These are phyloP conservation scores for Xylaria nigripes DNA, from an alignment of 495 filamentous ascomycete genomes.

Conservation along the genomic window DNA sequence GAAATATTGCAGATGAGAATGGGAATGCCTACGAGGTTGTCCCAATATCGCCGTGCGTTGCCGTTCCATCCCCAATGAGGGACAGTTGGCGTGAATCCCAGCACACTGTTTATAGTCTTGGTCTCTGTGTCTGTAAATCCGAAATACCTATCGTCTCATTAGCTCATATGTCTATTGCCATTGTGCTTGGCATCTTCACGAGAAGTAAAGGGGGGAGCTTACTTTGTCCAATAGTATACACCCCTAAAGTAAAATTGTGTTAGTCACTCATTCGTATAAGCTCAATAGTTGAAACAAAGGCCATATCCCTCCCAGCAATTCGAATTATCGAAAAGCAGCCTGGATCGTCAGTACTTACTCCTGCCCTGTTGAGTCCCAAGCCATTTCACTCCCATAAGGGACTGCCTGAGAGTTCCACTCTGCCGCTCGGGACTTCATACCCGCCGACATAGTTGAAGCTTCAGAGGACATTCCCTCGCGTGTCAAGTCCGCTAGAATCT, in stretches of 20 bases:
- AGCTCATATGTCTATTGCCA: neutral
- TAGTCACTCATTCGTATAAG: neutral
- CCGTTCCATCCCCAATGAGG: conserved; percentile 50
- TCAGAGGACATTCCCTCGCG: conserved; percentile 32
- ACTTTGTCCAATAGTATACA: conserved; percentile 45
- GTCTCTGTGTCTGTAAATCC: conserved; percentile 29
- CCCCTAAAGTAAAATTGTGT: conserved; percentile 17
- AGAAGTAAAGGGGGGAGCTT: neutral
- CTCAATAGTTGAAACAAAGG: neutral
- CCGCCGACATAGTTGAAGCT: conserved; percentile 26
- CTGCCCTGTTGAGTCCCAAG: conserved; percentile 50
- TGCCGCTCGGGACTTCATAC: conserved; percentile 36
- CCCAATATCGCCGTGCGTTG: conserved; percentile 48
- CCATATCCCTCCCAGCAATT: neutral
- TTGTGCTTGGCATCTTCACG: neutral
- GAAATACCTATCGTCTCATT: conserved; percentile 32
- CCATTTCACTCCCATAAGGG: conserved; percentile 48
- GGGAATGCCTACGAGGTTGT: conserved; percentile 30
- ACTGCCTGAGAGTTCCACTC: conserved; percentile 35
- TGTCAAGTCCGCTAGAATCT: conserved; percentile 38
- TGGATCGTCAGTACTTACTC: conserved; percentile 21
- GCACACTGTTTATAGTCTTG: conserved; percentile 42
- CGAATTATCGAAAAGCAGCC: neutral
- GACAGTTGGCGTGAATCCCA: conserved; percentile 44
- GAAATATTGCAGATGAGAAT: neutral